phyloP scores from a whole-genome alignment of 2,329 filamentous ascomycete genomes.

The Hypomyces perniciosus region DNA sequence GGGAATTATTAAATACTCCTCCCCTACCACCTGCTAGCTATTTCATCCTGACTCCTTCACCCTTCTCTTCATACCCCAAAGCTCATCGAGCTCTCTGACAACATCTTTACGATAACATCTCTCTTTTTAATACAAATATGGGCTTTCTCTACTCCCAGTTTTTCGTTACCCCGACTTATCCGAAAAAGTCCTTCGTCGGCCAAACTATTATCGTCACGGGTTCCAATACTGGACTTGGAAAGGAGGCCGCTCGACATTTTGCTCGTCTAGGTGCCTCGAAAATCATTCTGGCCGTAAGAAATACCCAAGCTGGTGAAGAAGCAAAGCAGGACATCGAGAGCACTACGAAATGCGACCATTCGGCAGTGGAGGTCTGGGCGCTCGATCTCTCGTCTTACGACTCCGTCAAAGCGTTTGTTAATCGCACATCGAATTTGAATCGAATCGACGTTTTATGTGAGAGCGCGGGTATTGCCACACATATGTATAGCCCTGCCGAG shows the following conservation, averaged over 20 bases:
- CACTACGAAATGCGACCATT: slow-evolving; percentile 18
- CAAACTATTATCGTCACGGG: slow-evolving; percentile 33
- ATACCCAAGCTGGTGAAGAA: slow-evolving; percentile 33
- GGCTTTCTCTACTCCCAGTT: no score
- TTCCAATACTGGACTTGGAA: slow-evolving; percentile 34
- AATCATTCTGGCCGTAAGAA: slow-evolving; percentile 39
- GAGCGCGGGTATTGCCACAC: slow-evolving; percentile 30
- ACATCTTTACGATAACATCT: no score
- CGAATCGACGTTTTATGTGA: slow-evolving; percentile 39
- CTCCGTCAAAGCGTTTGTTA: slow-evolving; percentile 30
- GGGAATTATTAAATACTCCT: no score
- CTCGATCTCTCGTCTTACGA: slow-evolving; percentile 37
- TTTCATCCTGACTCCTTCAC: no score
- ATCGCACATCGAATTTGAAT: slow-evolving; percentile 23
- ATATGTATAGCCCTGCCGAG: slow-evolving; percentile 22
- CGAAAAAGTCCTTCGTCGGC: slow-evolving; percentile 2
- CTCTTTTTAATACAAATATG: no score
- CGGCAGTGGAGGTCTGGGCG: slow-evolving; percentile 36
- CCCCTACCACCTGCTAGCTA: no score
- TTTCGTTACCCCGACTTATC: no score
- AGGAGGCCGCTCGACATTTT: slow-evolving; percentile 37
- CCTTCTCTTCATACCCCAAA: no score
- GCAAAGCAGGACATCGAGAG: slow-evolving; percentile 33
- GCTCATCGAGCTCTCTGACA: no score
- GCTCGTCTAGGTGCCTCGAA: slow-evolving; percentile 32